These are phyloP conservation scores for Penicillium sp. DNA, from an alignment of 2,329 filamentous ascomycete genomes.

Conservation along the genomic window DNA sequence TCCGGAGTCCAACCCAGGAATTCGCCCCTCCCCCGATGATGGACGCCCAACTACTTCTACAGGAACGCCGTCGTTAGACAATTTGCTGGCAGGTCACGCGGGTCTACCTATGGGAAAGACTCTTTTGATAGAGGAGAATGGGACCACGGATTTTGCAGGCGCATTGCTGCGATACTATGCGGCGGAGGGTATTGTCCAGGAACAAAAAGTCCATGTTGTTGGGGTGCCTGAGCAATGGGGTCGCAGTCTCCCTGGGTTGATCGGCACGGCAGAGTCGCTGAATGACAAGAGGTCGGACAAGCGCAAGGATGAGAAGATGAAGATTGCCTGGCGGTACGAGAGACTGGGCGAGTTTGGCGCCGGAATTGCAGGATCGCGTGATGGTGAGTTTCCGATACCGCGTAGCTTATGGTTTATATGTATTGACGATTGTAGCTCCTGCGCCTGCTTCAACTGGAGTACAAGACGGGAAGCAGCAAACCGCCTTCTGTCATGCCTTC, in stretches of 20 bases:
- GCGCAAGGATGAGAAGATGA: constrained; percentile 72
- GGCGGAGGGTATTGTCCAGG: constrained; percentile 86
- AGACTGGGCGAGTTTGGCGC: constrained; percentile 67
- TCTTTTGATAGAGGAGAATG: constrained; percentile 77
- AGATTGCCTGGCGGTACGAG: constrained; percentile 98
- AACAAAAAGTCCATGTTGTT: constrained; percentile 80
- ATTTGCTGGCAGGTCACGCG: constrained; percentile 76
- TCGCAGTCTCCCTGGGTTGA: constrained; percentile 73
- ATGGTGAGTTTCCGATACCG: constrained; percentile 44
- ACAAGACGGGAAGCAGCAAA: constrained; percentile 40
- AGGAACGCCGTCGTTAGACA: constrained; percentile 79
- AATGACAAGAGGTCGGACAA: constrained; percentile 39
- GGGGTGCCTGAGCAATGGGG: constrained; percentile 77
- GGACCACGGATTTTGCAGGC: constrained; percentile 90
- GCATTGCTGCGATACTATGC: constrained; percentile 82
- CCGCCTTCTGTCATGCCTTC: constrained; percentile 67
- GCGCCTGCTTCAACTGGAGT: constrained; percentile 22
- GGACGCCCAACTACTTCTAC: constrained; percentile 87
- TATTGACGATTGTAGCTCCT: constrained; percentile 27
- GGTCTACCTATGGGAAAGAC: constrained; percentile 78
- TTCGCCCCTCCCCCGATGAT: constrained; percentile 82
- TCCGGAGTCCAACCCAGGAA: constrained; percentile 45
- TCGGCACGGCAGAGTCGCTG: constrained; percentile 46
- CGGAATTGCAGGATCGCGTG: constrained; percentile 53
- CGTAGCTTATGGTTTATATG: constrained; percentile 1